Conservation (phyloP, 371 early-diverging fungal species). For the Mucor mucedo region DNA sequence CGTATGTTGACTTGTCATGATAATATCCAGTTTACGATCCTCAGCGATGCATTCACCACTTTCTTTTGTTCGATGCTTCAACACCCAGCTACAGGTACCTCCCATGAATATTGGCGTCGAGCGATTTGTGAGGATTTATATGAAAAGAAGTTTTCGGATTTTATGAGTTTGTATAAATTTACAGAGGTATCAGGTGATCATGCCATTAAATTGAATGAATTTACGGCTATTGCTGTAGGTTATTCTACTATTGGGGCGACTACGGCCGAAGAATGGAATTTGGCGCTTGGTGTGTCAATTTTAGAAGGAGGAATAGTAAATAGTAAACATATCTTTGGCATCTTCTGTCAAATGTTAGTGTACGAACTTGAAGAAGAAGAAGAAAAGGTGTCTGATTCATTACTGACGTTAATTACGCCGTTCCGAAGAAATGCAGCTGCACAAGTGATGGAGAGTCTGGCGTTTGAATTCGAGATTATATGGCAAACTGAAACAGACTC, state of each 20-base stretch:
- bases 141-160: constrained; percentile 22
- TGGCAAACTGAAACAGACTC: constrained; percentile 14
- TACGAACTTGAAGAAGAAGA: constrained; percentile 30
- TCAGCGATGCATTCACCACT: constrained; percentile 24
- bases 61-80: constrained; percentile 27
- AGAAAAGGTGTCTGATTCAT: neutral
- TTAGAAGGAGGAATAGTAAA: constrained; percentile 11
- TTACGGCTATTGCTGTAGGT: constrained; percentile 36
- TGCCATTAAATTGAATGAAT: constrained; percentile 36
- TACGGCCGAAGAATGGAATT: constrained; percentile 16
- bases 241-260: constrained; percentile 28
- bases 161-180: constrained; percentile 27
- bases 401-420: constrained; percentile 12
- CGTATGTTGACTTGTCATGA: constrained; percentile 29
- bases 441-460: constrained; percentile 38
- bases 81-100: constrained; percentile 2
- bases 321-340: constrained; percentile 26
- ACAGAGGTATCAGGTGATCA: constrained; percentile 26
- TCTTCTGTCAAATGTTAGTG: constrained; percentile 44
- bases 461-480: neutral
- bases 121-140: constrained; percentile 21
- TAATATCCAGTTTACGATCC: constrained; percentile 25
- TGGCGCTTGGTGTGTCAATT: constrained; percentile 8
- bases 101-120: constrained; percentile 15
- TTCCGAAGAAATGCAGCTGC: constrained; percentile 35